Conservation (phyloP, 192 early-diverging fungal genomes). For the Entomortierella parvispora region DNA sequence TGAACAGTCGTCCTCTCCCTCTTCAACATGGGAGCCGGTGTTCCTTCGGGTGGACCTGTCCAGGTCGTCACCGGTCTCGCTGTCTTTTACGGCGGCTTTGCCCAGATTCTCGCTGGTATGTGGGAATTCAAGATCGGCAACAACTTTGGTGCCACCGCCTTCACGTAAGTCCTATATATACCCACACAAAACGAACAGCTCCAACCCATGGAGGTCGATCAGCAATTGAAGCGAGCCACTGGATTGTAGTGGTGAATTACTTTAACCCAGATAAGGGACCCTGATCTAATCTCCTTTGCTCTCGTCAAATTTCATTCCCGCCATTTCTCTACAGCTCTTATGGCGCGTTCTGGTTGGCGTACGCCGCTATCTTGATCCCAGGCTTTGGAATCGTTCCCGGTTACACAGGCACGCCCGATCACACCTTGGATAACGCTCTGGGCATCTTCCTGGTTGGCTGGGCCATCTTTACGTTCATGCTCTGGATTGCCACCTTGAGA, state of each 20-base stretch:
- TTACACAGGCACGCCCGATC: constrained; percentile 36
- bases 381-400: constrained; percentile 60
- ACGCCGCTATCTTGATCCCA: constrained; percentile 65
- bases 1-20: constrained; percentile 70
- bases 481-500: constrained; percentile 73
- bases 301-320: background rate
- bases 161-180: constrained; percentile 54
- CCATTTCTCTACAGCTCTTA: constrained; percentile 22
- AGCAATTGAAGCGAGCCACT: too few relatives aligned
- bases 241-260: background rate
- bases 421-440: constrained; percentile 51
- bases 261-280: constrained; percentile 11
- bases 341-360: constrained; percentile 77
- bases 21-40: constrained; percentile 74
- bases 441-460: constrained; percentile 75
- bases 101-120: constrained; percentile 84
- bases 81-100: constrained; percentile 80
- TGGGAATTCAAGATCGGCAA: constrained; percentile 84
- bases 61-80: constrained; percentile 72
- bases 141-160: constrained; percentile 86
- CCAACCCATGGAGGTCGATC: too few relatives aligned
- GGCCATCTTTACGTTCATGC: constrained; percentile 76
- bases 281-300: constrained; percentile 19
- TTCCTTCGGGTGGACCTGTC: constrained; percentile 60
- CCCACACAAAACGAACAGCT: background rate